phyloP scores from a whole-genome alignment of 108 stramenopile genomes.

The Nannochloropsis gaditana region DNA sequence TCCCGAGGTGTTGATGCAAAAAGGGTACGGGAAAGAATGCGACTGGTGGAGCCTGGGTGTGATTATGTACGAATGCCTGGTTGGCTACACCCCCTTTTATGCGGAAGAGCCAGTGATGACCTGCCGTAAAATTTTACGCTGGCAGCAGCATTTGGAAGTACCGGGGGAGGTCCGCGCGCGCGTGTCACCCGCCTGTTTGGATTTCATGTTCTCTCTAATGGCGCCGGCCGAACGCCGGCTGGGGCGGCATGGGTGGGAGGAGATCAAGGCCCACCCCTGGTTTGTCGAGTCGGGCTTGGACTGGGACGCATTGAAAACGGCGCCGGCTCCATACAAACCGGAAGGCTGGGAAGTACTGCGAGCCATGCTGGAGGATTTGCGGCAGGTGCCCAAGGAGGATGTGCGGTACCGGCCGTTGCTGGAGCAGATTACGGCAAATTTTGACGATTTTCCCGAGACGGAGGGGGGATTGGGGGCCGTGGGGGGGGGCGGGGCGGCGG shows the following conservation, averaged over 20 bases:
- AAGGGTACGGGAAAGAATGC: slow-evolving; percentile 88
- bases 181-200: slow-evolving; percentile 28
- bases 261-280: slow-evolving; percentile 59
- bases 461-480: slow-evolving; percentile 36
- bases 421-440: slow-evolving; percentile 53
- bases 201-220: slow-evolving; percentile 52
- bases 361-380: slow-evolving; percentile 41
- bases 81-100: slow-evolving; percentile 99
- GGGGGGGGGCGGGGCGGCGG: slow-evolving; percentile 37
- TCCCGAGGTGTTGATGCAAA: slow-evolving; percentile 70
- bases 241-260: slow-evolving; percentile 53
- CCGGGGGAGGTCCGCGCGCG: slow-evolving; percentile 47
- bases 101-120: slow-evolving; percentile 95
- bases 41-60: slow-evolving; percentile 99
- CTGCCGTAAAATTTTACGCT: slow-evolving; percentile 78
- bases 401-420: slow-evolving; percentile 34
- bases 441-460: slow-evolving; percentile 53
- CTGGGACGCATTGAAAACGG: slow-evolving; percentile 48
- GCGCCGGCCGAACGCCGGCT: slow-evolving; percentile 50
- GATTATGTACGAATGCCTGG: slow-evolving; percentile 99
- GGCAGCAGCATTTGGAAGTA: slow-evolving; percentile 54
- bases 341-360: slow-evolving; percentile 29
- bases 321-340: slow-evolving; percentile 54
- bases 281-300: slow-evolving; percentile 44
- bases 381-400: slow-evolving; percentile 26